Conservation (phyloP, 1,139 yeast genomes). For the Saccharomyces pastorianus region DNA sequence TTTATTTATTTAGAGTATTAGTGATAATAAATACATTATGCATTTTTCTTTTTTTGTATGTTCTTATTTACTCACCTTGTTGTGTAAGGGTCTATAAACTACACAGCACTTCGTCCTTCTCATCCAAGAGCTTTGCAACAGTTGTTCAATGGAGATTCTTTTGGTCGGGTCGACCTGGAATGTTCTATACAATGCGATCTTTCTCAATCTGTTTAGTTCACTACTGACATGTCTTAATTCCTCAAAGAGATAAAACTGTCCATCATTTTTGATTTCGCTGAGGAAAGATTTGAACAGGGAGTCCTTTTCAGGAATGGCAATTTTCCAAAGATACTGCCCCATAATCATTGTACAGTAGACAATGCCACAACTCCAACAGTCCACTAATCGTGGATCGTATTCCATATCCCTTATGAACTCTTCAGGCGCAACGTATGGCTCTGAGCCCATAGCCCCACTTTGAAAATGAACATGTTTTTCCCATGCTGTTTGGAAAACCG, state of each 20-base stretch:
- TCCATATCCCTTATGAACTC: constrained; percentile 21
- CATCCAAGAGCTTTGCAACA: constrained; percentile 47
- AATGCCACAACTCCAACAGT: constrained; percentile 65
- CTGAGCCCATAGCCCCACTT: too few relatives aligned
- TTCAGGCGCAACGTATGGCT: too few relatives aligned
- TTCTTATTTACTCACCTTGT: not conserved
- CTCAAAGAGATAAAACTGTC: constrained; percentile 29
- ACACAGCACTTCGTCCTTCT: constrained; percentile 42
- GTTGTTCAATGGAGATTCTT: constrained; percentile 38
- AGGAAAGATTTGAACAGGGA: constrained; percentile 23
- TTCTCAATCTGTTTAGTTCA: constrained; percentile 37
- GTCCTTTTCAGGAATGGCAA: constrained; percentile 35
- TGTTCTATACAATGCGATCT: constrained; percentile 47
- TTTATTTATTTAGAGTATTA: not conserved
- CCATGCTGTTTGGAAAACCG: too few relatives aligned
- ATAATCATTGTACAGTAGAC: constrained; percentile 46
- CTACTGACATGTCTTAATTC: constrained; percentile 31
- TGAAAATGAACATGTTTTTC: too few relatives aligned
- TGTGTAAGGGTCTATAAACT: constrained; percentile 13
- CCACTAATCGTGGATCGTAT: constrained; percentile 55
- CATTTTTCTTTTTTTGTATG: not conserved
- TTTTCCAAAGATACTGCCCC: constrained; percentile 46
- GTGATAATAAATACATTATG: not conserved
- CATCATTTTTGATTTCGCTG: constrained; percentile 33
- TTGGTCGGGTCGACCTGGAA: constrained; percentile 48